Conservation (phyloP, 2,329 filamentous ascomycete species). For the Pseudofabraea citricarpa region DNA sequence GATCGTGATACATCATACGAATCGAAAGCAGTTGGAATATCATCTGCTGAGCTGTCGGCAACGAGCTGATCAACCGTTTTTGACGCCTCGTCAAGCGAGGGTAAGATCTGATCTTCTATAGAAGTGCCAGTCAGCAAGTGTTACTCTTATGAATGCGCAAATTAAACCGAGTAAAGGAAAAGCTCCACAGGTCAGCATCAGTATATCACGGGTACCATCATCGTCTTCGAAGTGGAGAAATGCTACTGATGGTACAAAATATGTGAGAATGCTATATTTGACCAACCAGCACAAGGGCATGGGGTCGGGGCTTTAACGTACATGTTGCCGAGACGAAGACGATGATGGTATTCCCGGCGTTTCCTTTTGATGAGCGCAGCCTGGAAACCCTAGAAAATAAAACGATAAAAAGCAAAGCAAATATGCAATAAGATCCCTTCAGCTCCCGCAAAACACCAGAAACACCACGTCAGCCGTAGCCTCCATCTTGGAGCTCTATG, state of each 20-base stretch:
- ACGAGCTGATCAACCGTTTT: slow-evolving; percentile 66
- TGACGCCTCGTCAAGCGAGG: slow-evolving; percentile 55
- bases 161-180: slow-evolving; percentile 21
- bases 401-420: slow-evolving; percentile 18
- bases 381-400: slow-evolving; percentile 17
- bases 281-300: slow-evolving; percentile 34
- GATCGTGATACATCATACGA: slow-evolving; percentile 20
- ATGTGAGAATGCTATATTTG: slow-evolving; percentile 45
- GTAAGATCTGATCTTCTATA: slow-evolving; percentile 57
- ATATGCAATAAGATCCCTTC: slow-evolving; percentile 22
- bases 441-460: slow-evolving; percentile 21
- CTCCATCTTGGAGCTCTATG: slow-evolving; percentile 33
- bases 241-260: slow-evolving; percentile 33
- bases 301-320: slow-evolving; percentile 56
- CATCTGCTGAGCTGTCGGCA: slow-evolving; percentile 41
- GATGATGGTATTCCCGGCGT: slow-evolving; percentile 63
- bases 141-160: slow-evolving; percentile 1
- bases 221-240: slow-evolving; percentile 47
- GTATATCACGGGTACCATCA: slow-evolving; percentile 55
- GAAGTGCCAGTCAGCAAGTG: slow-evolving; percentile 16
- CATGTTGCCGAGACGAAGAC: slow-evolving; percentile 59
- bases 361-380: slow-evolving; percentile 19
- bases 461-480: slow-evolving; percentile 29
- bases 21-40: slow-evolving; percentile 10
- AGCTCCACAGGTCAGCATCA: slow-evolving; percentile 33